phyloP scores from a whole-genome alignment of 805 yeast genomes.

The Yamadazyma tumulicola region DNA sequence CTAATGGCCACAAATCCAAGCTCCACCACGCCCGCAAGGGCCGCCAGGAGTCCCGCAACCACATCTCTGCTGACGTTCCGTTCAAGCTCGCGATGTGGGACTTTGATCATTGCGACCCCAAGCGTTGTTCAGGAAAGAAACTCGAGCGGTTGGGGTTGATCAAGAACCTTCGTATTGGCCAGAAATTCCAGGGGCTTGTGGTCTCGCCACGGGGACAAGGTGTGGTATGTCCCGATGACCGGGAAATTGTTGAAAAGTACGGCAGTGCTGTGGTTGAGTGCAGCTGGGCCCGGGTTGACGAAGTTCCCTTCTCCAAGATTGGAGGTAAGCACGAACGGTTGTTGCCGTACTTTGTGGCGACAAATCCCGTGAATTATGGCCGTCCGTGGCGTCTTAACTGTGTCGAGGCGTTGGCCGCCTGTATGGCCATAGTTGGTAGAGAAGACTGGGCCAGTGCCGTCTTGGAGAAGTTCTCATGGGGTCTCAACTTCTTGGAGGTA shows the following conservation, averaged over 20 bases:
- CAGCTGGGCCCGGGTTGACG: constrained; percentile 97
- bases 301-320: constrained; percentile 88
- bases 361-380: constrained; percentile 96
- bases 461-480: constrained; percentile 86
- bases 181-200: constrained; percentile 84
- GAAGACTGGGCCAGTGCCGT: constrained; percentile 82
- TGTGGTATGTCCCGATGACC: constrained; percentile 87
- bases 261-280: constrained; percentile 99
- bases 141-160: constrained; percentile 85
- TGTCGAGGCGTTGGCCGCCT: constrained; percentile 96
- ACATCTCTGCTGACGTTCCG: constrained; percentile 34
- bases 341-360: constrained; percentile 90
- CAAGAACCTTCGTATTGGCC: constrained; percentile 79
- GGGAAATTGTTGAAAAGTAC: constrained; percentile 63
- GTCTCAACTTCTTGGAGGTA: constrained; percentile 77
- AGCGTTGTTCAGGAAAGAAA: constrained; percentile 94
- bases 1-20: constrained; percentile 49
- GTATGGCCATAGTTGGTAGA: constrained; percentile 91
- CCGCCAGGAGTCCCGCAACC: constrained; percentile 41
- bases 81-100: constrained; percentile 98
- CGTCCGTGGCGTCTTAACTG: constrained; percentile 94
- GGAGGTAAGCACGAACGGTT: constrained; percentile 89
- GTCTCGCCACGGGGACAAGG: constrained; percentile 91
- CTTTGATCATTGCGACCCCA: constrained; percentile 97
- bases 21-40: constrained; percentile 45